A percentile compares a stretch with the other conserved stretches of the same genome.
Conservation (phyloP, 441 rosid genomes). For the Populus hybrid region DNA sequence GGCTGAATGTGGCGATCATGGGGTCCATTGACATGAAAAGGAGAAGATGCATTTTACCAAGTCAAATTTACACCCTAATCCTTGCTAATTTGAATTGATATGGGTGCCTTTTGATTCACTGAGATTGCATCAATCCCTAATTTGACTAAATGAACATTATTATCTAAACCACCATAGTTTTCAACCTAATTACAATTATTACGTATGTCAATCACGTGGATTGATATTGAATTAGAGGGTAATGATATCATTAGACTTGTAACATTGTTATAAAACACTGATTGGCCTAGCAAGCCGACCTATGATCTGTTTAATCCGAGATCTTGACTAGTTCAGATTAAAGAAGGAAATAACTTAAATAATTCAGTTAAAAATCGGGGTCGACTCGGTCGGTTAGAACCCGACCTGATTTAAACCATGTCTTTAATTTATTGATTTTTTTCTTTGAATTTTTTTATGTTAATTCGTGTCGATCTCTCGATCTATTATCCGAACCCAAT, state of each 20-base stretch:
- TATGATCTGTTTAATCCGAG: too few relatives aligned
- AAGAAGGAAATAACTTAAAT: too few relatives aligned
- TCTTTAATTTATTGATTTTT: rapidly evolving
- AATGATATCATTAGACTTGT: not conserved
- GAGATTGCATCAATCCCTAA: not conserved
- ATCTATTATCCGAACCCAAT: too few relatives aligned
- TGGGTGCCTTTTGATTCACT: not conserved
- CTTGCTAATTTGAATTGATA: not conserved
- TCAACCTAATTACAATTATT: not conserved
- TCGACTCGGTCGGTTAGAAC: too few relatives aligned
- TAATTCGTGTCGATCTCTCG: rapidly evolving
- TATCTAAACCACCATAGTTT: not conserved
- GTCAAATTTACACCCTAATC: not conserved
- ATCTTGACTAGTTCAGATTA: rapidly evolving
- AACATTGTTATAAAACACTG: too few relatives aligned
- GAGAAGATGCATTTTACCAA: not conserved
- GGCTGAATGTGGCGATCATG: not conserved
- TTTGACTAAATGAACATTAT: not conserved
- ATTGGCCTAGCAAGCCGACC: too few relatives aligned
- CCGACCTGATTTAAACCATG: too few relatives aligned
- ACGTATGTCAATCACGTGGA: not conserved
- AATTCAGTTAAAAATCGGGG: too few relatives aligned
- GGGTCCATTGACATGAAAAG: not conserved
- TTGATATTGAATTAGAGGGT: not conserved
- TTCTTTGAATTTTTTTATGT: too few relatives aligned